phyloP scores from a whole-genome alignment of 306 rosid genomes.

The Hippophae tibetana region DNA sequence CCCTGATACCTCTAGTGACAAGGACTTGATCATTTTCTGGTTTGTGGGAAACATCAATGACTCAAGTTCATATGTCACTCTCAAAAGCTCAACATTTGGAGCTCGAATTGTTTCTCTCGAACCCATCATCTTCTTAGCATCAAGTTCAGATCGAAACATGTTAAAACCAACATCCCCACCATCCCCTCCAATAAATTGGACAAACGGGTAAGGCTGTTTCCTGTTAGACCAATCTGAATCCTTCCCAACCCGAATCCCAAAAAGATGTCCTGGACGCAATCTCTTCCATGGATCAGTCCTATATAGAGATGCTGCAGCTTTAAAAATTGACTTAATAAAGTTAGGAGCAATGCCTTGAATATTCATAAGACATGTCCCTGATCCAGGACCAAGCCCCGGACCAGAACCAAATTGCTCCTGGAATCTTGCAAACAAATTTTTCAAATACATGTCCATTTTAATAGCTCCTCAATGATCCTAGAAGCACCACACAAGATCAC shows the following conservation, averaged over 20 bases:
- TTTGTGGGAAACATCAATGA: conserved; percentile 55
- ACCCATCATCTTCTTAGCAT: conserved; percentile 63
- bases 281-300: conserved; percentile 60
- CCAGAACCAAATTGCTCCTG: conserved; percentile 70
- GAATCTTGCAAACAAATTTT: conserved; percentile 50
- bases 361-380: conserved; percentile 57
- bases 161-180: conserved; percentile 54
- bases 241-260: conserved; percentile 55
- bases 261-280: conserved; percentile 42
- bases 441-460: conserved; percentile 62
- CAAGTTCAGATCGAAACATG: conserved; percentile 51
- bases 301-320: conserved; percentile 55
- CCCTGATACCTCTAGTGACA: conserved; percentile 41
- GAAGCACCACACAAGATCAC: conserved; percentile 15
- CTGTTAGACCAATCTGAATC: conserved; percentile 54
- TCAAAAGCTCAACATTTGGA: conserved; percentile 49
- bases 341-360: conserved; percentile 51
- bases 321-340: conserved; percentile 44
- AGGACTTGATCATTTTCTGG: conserved; percentile 44
- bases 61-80: conserved; percentile 52
- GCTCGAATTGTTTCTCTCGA: conserved; percentile 45
- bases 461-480: neutral
- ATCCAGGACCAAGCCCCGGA: conserved; percentile 69
- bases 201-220: conserved; percentile 56
- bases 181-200: conserved; percentile 67